Percentiles rank a stretch among this genome's conserved stretches.
Evolutionary conservation across 176 grass and related monocot genomes (phyloP).

Genomic region (Carex littledalei): DNA sequence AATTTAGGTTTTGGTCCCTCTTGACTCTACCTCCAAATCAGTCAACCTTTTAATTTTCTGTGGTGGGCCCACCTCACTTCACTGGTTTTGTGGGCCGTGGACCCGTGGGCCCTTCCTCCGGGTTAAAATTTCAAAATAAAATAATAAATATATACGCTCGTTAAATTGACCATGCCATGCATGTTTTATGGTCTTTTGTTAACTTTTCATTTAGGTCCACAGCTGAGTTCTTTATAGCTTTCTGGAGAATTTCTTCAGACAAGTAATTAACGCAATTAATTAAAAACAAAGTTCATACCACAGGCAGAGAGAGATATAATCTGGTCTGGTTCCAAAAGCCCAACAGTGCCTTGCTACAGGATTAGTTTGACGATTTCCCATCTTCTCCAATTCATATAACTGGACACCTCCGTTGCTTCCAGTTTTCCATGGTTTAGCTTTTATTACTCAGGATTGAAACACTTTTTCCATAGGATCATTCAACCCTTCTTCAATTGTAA

Average conservation of each 20-base stretch:
- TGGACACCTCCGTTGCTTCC: neutral
- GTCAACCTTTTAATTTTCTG: neutral
- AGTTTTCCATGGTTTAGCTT: neutral
- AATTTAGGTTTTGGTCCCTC: neutral
- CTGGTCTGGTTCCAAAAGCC: neutral
- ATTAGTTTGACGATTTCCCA: neutral
- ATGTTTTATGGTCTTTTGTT: conserved; percentile 7
- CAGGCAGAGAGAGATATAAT: neutral
- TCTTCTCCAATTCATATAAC: neutral
- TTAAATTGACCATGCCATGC: neutral
- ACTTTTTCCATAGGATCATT: too few relatives aligned
- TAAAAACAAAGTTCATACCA: neutral
- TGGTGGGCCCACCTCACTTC: neutral
- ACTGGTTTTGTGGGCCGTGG: neutral
- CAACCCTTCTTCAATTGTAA: too few relatives aligned
- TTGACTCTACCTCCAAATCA: neutral
- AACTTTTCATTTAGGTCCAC: conserved; percentile 7
- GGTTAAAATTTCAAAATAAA: neutral
- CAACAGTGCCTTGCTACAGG: conserved; percentile 15
- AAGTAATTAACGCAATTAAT: neutral
- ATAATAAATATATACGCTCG: neutral
- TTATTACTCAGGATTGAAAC: too few relatives aligned
- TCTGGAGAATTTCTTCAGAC: conserved; percentile 1
- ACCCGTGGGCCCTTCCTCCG: neutral
- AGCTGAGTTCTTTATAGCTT: neutral